phyloP scores from a whole-genome alignment of 805 yeast genomes.

The Candida pseudofarinosa region DNA sequence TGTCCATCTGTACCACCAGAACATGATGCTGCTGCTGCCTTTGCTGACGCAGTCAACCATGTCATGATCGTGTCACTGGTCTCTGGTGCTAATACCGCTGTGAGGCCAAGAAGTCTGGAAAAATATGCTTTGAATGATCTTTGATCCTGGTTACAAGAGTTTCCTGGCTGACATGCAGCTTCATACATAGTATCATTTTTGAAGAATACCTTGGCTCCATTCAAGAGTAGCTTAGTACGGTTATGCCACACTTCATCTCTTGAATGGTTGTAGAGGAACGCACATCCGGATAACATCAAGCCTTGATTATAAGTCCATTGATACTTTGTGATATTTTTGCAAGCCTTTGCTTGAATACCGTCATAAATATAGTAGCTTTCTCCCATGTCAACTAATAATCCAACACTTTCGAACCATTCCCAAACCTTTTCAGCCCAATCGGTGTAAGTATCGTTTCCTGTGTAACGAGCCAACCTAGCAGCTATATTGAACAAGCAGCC shows the following conservation, averaged over 20 bases:
- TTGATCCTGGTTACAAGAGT: slow-evolving; percentile 78
- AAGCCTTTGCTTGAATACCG: slow-evolving; percentile 65
- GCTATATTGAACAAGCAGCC: slow-evolving; percentile 44
- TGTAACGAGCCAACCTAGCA: slow-evolving; percentile 41
- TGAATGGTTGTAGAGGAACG: slow-evolving; percentile 75
- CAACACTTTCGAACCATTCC: slow-evolving; percentile 40
- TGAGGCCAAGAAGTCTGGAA: slow-evolving; percentile 67
- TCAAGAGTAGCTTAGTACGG: slow-evolving; percentile 53
- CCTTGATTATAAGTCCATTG: slow-evolving; percentile 93
- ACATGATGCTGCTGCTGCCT: slow-evolving; percentile 68
- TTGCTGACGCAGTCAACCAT: slow-evolving; percentile 38
- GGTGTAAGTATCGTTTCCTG: slow-evolving; percentile 35
- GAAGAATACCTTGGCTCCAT: slow-evolving; percentile 58
- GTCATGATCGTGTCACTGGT: slow-evolving; percentile 44
- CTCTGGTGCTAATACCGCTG: slow-evolving; percentile 68
- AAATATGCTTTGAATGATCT: slow-evolving; percentile 88
- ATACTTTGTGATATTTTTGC: slow-evolving; percentile 52
- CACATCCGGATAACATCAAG: slow-evolving; percentile 70
- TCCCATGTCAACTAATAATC: slow-evolving; percentile 41
- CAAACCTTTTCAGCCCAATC: slow-evolving; percentile 41
- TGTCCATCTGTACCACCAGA: slow-evolving; percentile 70
- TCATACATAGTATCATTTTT: slow-evolving; percentile 60
- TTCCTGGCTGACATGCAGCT: slow-evolving; percentile 69
- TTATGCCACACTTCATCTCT: slow-evolving; percentile 60
- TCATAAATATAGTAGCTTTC: slow-evolving; percentile 58